Base-by-base conservation (phyloP, 225 moss, liverwort and hornwort species). In the Physcomitrium patens region DNA sequence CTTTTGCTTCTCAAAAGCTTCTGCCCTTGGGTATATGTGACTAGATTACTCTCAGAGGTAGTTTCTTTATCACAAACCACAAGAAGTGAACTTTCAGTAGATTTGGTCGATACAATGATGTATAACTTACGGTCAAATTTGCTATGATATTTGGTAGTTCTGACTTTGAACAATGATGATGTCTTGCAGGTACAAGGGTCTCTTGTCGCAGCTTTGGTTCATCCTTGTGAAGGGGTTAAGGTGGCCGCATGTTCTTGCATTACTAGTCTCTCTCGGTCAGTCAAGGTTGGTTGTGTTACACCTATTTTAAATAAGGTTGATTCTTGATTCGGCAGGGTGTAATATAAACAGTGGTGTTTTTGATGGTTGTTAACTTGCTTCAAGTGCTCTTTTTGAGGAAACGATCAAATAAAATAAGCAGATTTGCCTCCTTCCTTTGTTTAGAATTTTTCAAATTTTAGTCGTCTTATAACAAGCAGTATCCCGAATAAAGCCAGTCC, bases 221-320 rank as follows among this genome's bases (percentile, higher is more conserved):
- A 99, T 84, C 81, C 80, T 65, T 91, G 81, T 71, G 88, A 85
- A 68, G 81, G 89, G 70, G 97, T 99, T 46, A 88, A 91, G 71
- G 91, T 87, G 70, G 94, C 97, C 31, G 97, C 94, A 28, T 99
- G 97, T 84, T 83, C 89, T 76, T 99, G 97, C 88, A 78, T 99
- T 16, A 86, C 85, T 60, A 99, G 93, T 79, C 94, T 99, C 75
- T 94, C 97, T 59, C 97, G 97, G 70, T 99, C 97, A 59, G 94
- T 99, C 60, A 90, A 95, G 94, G 97, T 99, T 62, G 65, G 92
- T 89, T 63, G 28, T 68, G 68, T 71, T 72, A 61, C 70, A 13
- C 27, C 67, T 65, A 31, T 72, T 78, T 10, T 37, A 37, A 37
- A 37, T 37, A 7, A 4, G 7, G 16, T 74, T 43, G n/a, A 18